phyloP scores from a whole-genome alignment of 2,329 filamentous ascomycete genomes.

The Hirsutella rhossiliensis region DNA sequence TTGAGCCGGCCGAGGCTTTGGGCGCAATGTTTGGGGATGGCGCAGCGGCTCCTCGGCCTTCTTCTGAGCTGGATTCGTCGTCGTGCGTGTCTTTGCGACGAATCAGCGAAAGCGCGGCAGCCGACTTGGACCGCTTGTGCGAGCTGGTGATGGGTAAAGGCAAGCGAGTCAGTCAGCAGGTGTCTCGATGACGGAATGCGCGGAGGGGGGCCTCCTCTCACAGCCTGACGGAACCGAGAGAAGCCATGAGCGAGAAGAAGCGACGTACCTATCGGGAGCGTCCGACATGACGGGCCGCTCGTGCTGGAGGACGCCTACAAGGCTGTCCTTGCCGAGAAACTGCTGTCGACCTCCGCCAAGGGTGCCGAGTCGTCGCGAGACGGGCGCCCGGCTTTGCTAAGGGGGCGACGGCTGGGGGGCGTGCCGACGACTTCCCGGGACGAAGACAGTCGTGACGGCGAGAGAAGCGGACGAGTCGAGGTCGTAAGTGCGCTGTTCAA shows the following conservation, averaged over 20 bases:
- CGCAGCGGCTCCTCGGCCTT: slow-evolving; percentile 24
- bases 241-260: not conserved
- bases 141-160: slow-evolving; percentile 2
- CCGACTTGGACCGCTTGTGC: slow-evolving; percentile 43
- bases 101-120: slow-evolving; percentile 39
- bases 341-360: too few species aligned
- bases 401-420: too few species aligned
- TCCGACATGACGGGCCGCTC: slow-evolving; percentile 16
- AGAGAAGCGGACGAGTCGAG: too few species aligned
- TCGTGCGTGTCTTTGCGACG: slow-evolving; percentile 37
- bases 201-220: too few species aligned
- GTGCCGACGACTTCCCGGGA: too few species aligned
- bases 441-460: too few species aligned
- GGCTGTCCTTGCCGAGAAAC: not conserved
- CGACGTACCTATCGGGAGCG: slow-evolving; percentile 16
- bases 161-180: not conserved
- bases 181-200: not conserved
- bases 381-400: too few species aligned
- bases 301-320: not conserved
- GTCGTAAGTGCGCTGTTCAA: too few species aligned
- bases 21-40: slow-evolving; percentile 5
- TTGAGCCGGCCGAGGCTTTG: slow-evolving; percentile 19
- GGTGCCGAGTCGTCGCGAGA: too few species aligned
- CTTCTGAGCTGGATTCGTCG: slow-evolving; percentile 41
- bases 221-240: not conserved